Conservation (phyloP, 768 basidiomycete genomes). For the Daedaleopsis sinensis region DNA sequence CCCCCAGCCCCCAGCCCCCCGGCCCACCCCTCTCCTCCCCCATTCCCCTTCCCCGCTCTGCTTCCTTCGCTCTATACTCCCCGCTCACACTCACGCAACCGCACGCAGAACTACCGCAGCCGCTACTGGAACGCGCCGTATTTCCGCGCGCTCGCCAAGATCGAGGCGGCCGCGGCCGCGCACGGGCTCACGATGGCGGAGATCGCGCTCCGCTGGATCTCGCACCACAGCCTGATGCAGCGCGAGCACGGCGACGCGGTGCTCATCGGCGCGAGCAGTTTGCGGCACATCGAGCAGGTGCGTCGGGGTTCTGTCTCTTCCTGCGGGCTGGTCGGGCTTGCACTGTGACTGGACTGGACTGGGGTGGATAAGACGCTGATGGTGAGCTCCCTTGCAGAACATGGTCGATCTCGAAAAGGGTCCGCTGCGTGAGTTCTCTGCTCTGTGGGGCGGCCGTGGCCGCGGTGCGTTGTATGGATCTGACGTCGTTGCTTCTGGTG, state of each 20-base stretch:
- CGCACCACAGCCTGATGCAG: conserved; percentile 51
- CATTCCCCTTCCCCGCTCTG: background rate
- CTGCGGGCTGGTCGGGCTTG: background rate
- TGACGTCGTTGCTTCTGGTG: background rate
- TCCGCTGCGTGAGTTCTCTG: conserved; percentile 30
- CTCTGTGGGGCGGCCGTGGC: no score
- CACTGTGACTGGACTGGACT: background rate
- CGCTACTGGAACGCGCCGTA: conserved; percentile 56
- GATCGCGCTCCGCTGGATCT: conserved; percentile 48
- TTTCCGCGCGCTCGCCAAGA: conserved; percentile 50
- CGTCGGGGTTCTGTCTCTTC: background rate
- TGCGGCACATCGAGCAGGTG: conserved; percentile 58
- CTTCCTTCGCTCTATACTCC: no score
- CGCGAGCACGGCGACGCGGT: conserved; percentile 52
- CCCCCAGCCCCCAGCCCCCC: no score
- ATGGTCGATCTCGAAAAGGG: conserved; percentile 57
- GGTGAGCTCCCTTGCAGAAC: no score
- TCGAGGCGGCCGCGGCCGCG: conserved; percentile 44
- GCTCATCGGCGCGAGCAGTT: conserved; percentile 64
- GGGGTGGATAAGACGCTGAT: no score
- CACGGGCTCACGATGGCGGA: conserved; percentile 44
- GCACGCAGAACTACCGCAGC: conserved; percentile 24
- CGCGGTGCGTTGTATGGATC: background rate
- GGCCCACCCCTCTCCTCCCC: no score
- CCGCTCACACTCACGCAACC: background rate